Percentiles rank a stretch among this genome's conserved stretches.
These are phyloP conservation scores for Coniella lustricola DNA, from an alignment of 2,329 filamentous ascomycete genomes.

Conservation along the genomic window DNA sequence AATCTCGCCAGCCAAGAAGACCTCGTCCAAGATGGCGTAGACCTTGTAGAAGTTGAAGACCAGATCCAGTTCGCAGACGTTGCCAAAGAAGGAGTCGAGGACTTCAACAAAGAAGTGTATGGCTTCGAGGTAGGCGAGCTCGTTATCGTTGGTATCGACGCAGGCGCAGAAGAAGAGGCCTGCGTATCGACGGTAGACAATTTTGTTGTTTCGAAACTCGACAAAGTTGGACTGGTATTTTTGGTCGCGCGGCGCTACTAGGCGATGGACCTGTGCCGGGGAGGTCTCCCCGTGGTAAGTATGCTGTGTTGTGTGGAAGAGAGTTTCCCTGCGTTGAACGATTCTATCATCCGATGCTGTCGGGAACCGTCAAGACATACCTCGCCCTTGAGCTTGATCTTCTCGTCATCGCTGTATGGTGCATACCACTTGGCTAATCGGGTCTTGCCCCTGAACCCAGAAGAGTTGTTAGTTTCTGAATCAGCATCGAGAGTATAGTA, in stretches of 20 bases:
- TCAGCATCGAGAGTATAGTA: not conserved
- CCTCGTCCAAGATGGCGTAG: conserved; percentile 96
- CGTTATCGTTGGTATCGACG: conserved; percentile 98
- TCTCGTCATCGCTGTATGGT: conserved; percentile 97
- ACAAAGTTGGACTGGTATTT: conserved; percentile 99
- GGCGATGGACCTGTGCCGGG: conserved; percentile 70
- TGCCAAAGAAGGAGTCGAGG: conserved; percentile 96
- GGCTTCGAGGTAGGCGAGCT: conserved; percentile 91
- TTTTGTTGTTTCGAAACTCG: conserved; percentile 89
- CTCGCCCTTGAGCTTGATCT: conserved; percentile 98
- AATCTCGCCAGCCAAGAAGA: conserved; percentile 95
- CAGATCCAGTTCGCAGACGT: conserved; percentile 95
- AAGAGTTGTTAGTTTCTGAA: conserved; percentile 6
- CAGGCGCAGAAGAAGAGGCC: conserved; percentile 99
- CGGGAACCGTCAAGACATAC: conserved; percentile 37
- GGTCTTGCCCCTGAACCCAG: conserved; percentile 74
- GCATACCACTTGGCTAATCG: conserved; percentile 98
- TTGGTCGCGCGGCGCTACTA: conserved; percentile 94
- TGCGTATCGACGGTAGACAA: conserved; percentile 95
- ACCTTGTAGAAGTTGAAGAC: conserved; percentile 80
- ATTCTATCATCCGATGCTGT: too few species aligned
- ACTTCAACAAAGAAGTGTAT: conserved; percentile 99
- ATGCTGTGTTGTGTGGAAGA: too few species aligned
- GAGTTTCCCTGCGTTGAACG: too few species aligned
- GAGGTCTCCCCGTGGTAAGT: not conserved